Conservation (phyloP, 2,329 filamentous ascomycete species). For the Drechslera avenae region DNA sequence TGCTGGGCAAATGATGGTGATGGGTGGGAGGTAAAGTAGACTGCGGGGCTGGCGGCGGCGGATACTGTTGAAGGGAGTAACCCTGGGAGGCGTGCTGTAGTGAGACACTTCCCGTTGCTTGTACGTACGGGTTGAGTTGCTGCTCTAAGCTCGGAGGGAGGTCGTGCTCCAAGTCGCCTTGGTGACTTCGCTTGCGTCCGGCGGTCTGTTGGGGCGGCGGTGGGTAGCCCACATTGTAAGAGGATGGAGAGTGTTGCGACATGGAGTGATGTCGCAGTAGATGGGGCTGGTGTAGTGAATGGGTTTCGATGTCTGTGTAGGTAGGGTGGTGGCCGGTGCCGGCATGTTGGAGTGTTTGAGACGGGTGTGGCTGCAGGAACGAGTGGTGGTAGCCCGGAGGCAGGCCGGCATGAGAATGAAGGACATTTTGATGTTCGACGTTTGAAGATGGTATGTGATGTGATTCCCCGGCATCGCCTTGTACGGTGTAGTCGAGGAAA, state of each 20-base stretch:
- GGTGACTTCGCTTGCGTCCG: conserved; percentile 52
- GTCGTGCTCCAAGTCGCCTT: conserved; percentile 47
- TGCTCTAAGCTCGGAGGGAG: conserved; percentile 49
- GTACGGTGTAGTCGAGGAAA: conserved; percentile 54
- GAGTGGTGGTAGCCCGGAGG: conserved; percentile 44
- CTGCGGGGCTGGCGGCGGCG: conserved; percentile 32
- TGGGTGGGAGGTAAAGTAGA: conserved; percentile 54
- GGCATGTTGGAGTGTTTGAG: conserved; percentile 49
- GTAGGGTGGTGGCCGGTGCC: conserved; percentile 42
- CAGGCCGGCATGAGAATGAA: conserved; percentile 47
- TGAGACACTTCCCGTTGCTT: conserved; percentile 46
- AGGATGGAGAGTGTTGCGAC: conserved; percentile 44
- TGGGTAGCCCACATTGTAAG: conserved; percentile 46
- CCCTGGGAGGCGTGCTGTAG: conserved; percentile 48
- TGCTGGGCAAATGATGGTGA: conserved; percentile 81
- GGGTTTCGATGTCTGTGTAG: conserved; percentile 49
- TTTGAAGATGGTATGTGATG: conserved; percentile 49
- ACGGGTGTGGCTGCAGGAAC: conserved; percentile 46
- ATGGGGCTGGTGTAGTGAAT: conserved; percentile 45
- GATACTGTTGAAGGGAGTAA: conserved; percentile 46
- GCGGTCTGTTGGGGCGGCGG: conserved; percentile 35
- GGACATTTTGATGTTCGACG: conserved; percentile 50
- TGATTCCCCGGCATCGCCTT: conserved; percentile 52
- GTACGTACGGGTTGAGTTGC: conserved; percentile 46
- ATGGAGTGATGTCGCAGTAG: conserved; percentile 45